Base-by-base conservation (phyloP, 2,329 filamentous ascomycete genomes). In the Colletotrichum falcatum region DNA sequence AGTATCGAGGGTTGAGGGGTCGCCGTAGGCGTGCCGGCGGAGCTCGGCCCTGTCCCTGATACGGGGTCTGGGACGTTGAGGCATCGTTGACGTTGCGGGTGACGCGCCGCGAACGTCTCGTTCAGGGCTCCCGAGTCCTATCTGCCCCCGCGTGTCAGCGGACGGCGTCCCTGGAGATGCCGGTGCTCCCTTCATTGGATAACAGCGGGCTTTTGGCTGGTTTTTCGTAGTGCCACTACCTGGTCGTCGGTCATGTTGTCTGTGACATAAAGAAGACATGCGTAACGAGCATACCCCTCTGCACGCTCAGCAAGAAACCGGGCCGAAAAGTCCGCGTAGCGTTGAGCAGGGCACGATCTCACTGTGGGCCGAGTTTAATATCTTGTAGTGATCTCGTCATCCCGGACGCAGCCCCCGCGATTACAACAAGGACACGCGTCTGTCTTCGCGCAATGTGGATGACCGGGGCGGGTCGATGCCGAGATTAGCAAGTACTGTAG, bases 1-100 rank as follows among this genome's bases (percentile, higher is more conserved):
- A 82, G 54, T n/a, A n/a, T n/a, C n/a, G n/a, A n/a, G 85, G 44
- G 77, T 85, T 85, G 48, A 85, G 79, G 58, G n/a, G n/a, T 81
- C 77, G 6, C 74, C 54, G 72, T 81, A 81, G 58, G 71, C 74
- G 58, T 79, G 80, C 75, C 81, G 79, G 63, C 81, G 79, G 3
- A 71, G 68, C 28, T 71, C 65, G 9, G 63, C 68, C 20, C 68
- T 66, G 1, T 68, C 68, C n/a, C 35, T 63, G 59, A 72, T 56
- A 23, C 69, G 61, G 8, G 61, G n/a, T 58, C 11, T 66, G 53
- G 3, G 37, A 44, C 18, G 71, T 70, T 69, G 64, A 73, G 39
- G 54, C 55, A 26, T 64, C 44, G 30, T 71, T 72, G 33, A 73
- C 64, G 3, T 64, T 73, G 51, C 62, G 65, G 12, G 51, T 58